Evolutionary conservation across 352 stramenopile species (phyloP).

Genomic region (Globisporangium middletonii): DNA sequence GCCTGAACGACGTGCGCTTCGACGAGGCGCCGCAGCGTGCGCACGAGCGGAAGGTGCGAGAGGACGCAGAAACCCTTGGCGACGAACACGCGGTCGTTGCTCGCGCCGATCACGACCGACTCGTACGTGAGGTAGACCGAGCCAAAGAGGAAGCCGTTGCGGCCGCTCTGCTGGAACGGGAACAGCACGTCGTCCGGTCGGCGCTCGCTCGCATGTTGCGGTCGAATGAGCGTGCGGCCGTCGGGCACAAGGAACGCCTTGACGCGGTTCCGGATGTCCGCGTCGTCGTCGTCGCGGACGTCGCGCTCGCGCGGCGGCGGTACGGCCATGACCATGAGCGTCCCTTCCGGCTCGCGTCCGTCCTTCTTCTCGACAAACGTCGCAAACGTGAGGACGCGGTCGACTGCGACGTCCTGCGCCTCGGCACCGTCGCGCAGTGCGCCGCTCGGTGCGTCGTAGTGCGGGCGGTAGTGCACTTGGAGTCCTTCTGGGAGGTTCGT

Average conservation of each 20-base stretch:
- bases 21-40: slow-evolving; percentile 46
- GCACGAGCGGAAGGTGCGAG: slow-evolving; percentile 57
- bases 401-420: slow-evolving; percentile 30
- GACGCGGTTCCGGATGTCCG: slow-evolving; percentile 49
- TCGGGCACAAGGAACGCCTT: slow-evolving; percentile 74
- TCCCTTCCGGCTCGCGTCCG: slow-evolving; percentile 26
- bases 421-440: slow-evolving; percentile 18
- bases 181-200: slow-evolving; percentile 59
- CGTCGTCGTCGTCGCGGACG: slow-evolving; percentile 26
- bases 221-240: slow-evolving; percentile 43
- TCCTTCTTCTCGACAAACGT: slow-evolving; percentile 57
- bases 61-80: slow-evolving; percentile 68
- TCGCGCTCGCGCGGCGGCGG: slow-evolving; percentile 24
- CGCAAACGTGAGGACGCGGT: slow-evolving; percentile 65
- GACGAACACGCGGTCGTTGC: slow-evolving; percentile 42
- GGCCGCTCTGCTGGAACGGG: slow-evolving; percentile 71
- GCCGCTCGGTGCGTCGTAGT: slow-evolving; percentile 46
- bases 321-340: slow-evolving; percentile 54
- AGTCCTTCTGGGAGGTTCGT: slow-evolving; percentile 74
- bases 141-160: slow-evolving; percentile 65
- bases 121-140: slow-evolving; percentile 79
- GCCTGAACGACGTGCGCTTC: slow-evolving; percentile 41
- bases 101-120: slow-evolving; percentile 31
- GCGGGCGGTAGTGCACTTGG: slow-evolving; percentile 76
- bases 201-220: slow-evolving; percentile 15